A percentile compares a stretch with the other conserved stretches of the same genome.
These are phyloP conservation scores for Sporothrix sp. DNA, from an alignment of 2,329 filamentous ascomycete species.

Conservation along the genomic window DNA sequence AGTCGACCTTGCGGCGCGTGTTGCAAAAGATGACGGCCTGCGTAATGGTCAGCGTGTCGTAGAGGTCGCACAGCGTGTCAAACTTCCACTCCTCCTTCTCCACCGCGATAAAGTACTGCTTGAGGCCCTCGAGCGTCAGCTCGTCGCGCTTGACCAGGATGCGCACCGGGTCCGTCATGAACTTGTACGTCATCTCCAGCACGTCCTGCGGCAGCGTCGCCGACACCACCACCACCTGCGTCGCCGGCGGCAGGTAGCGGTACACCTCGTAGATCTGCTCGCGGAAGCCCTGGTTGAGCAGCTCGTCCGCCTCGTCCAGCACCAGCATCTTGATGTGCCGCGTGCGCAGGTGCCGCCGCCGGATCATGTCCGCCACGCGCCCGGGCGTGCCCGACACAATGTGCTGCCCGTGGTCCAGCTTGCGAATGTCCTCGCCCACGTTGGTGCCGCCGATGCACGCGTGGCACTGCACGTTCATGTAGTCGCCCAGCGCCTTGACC, in stretches of 20 bases:
- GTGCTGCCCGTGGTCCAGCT: conserved; percentile 95
- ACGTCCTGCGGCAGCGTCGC: conserved; percentile 97
- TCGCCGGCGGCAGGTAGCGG: conserved; percentile 89
- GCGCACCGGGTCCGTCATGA: conserved; percentile 96
- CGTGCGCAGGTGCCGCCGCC: conserved; percentile 46
- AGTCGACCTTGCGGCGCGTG: conserved; percentile 96
- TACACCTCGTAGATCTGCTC: conserved; percentile 99
- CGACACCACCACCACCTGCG: conserved; percentile 95
- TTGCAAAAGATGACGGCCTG: conserved; percentile 99
- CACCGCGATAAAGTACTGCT: conserved; percentile 98
- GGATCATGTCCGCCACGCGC: conserved; percentile 64
- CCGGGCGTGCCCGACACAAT: conserved; percentile 97
- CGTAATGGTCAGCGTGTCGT: conserved; percentile 96
- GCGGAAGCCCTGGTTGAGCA: conserved; percentile 85
- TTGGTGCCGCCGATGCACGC: conserved; percentile 98
- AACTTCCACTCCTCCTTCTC: conserved; percentile 99
- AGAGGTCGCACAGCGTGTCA: conserved; percentile 94
- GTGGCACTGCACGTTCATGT: conserved; percentile 99
- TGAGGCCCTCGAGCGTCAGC: conserved; percentile 90
- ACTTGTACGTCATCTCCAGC: conserved; percentile 98
- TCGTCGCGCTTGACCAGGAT: conserved; percentile 99
- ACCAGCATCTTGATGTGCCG: conserved; percentile 57
- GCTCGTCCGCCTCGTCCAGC: conserved; percentile 51
- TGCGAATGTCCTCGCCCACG: conserved; percentile 93
- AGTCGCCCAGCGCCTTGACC: conserved; percentile 98